These are phyloP conservation scores for Tetrapisispora pingtungensis DNA, from an alignment of 805 yeast genomes.

Conservation along the genomic window DNA sequence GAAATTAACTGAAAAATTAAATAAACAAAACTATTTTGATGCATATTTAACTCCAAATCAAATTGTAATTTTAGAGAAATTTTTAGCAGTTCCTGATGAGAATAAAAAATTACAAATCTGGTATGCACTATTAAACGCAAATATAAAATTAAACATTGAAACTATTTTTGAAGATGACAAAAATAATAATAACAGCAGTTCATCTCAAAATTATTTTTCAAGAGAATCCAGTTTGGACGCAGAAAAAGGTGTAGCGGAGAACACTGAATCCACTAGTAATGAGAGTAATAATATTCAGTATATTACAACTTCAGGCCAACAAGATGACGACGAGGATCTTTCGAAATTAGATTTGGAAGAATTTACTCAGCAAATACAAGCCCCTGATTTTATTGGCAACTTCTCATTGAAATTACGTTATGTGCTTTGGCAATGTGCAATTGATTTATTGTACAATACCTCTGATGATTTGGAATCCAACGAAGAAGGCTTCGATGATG, in stretches of 20 bases:
- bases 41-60: slow-evolving; percentile 48
- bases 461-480: slow-evolving; percentile 25
- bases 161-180: slow-evolving; percentile 6
- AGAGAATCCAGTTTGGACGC: not conserved
- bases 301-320: too few relatives aligned
- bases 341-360: slow-evolving; percentile 33
- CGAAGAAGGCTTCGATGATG: slow-evolving; percentile 8
- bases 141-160: slow-evolving; percentile 21
- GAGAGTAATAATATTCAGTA: too few relatives aligned
- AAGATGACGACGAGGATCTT: slow-evolving; percentile 17
- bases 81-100: slow-evolving; percentile 31
- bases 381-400: slow-evolving; percentile 40
- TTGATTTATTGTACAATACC: slow-evolving; percentile 23
- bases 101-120: slow-evolving; percentile 30
- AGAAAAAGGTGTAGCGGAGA: too few relatives aligned
- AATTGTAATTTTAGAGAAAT: slow-evolving; percentile 37
- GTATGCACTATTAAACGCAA: slow-evolving; percentile 35
- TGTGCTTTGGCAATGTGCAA: slow-evolving; percentile 58
- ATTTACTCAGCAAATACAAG: slow-evolving; percentile 34
- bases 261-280: not conserved
- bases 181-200: not conserved
- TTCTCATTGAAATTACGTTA: slow-evolving; percentile 57
- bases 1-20: slow-evolving; percentile 29
- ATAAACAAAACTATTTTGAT: slow-evolving; percentile 34
- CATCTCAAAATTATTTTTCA: not conserved